A percentile compares a stretch with the other conserved stretches of the same genome.
Conservation (phyloP, 495 filamentous ascomycete genomes). For the Hypoxylon rickii region DNA sequence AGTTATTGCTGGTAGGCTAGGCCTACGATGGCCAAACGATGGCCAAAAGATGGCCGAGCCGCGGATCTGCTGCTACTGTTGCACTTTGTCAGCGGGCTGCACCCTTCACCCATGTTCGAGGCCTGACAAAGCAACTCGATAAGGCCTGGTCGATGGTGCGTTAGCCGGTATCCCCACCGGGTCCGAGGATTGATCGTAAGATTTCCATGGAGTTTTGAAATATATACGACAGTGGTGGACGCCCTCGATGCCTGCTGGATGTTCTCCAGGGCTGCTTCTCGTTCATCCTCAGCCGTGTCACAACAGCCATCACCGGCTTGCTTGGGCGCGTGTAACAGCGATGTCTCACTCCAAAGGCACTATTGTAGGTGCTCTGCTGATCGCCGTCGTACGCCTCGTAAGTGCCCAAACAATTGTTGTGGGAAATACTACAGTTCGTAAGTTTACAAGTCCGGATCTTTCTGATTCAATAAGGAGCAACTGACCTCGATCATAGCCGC, state of each 20-base stretch:
- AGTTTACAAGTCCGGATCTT: slow-evolving; percentile 4
- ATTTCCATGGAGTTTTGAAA: slow-evolving; percentile 2
- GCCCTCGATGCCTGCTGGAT: neutral
- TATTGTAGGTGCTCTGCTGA: slow-evolving; percentile 6
- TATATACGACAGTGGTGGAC: slow-evolving; percentile 23
- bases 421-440: slow-evolving; percentile 15
- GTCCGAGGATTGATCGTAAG: slow-evolving; percentile 22
- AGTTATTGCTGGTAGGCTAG: no score
- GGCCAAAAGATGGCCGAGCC: neutral
- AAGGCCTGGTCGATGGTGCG: slow-evolving; percentile 2
- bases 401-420: slow-evolving; percentile 22
- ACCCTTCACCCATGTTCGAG: slow-evolving; percentile 15
- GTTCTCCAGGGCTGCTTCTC: neutral
- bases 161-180: slow-evolving; percentile 19
- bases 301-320: slow-evolving; percentile 4
- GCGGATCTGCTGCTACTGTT: slow-evolving; percentile 24
- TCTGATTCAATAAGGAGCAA: no score
- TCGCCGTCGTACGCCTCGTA: neutral
- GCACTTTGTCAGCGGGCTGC: slow-evolving; percentile 10
- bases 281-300: neutral
- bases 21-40: slow-evolving; percentile 4
- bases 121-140: slow-evolving; percentile 5
- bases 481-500: slow-evolving; percentile 1
- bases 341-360: slow-evolving; percentile 17
- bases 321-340: slow-evolving; percentile 9